Evolutionary conservation across 495 filamentous ascomycete genomes (phyloP), one percentile per base, ranked within the genome.

Genomic region (Xylona heveae): DNA sequence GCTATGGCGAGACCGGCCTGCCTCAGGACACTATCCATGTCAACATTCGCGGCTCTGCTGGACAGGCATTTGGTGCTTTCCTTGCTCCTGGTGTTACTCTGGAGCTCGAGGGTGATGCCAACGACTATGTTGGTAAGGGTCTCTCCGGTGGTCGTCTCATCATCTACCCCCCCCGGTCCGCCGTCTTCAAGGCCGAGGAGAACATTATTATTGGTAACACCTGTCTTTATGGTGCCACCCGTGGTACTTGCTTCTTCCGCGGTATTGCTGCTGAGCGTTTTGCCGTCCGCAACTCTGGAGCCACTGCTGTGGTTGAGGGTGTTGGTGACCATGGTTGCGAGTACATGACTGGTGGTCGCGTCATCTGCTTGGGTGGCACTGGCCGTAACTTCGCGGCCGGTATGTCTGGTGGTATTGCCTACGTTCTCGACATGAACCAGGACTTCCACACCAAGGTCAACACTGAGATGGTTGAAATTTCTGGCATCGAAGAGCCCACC

Each of bases 351-450:
- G 88, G 88, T 46, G 88, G 88, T 47, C 81, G 90, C 49, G 70
- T 95, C 23, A 58, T 99, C 36, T 62, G 90, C 38, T 64, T 99
- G 28, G 88, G 88, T 36, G 69, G 74, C 45, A 93, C 81, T 45
- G 88, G 88, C n/a, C 88, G 88, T 40, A 99, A 99, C 64, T 99
- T 99, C 46, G 88, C 90, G 45, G 88, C 88, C 36, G 88, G 88
- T 60, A 99, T 99, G 88, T 95, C 84, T 45, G 88, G 88, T 44
- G 88, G 88, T 59, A 95, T 99, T 56, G 85, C 90, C 21, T 99
- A 99, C 40, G 68, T 95, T 33, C 66, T 99, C 12, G 88, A 99
- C 44, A 75, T 90, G 57, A 68, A 85, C 48, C 67, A 78, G 36
- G 81, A 95, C 58, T 94, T 95, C 62, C 57, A 74, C 49, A 71